Base-by-base conservation (phyloP, 2,329 filamentous ascomycete species). In the Aspergillus pseudoglaucus region DNA sequence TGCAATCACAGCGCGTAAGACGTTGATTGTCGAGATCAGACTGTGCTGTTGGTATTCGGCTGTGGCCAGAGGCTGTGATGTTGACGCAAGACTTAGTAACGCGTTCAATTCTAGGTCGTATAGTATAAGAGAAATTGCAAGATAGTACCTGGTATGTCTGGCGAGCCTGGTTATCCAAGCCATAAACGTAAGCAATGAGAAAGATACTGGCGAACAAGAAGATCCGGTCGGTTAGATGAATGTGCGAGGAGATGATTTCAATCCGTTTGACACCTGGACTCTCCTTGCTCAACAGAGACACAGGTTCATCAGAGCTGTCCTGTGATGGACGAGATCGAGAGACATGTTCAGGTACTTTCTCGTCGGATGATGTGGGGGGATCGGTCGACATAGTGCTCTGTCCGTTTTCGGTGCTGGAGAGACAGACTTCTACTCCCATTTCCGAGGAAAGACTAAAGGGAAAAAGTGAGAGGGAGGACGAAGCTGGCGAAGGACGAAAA, bases 131-230 rank as follows among this genome's bases (percentile, higher is more conserved):
- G 8, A 30, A 18, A 3, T 4, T 27, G 14, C 12, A 18, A 52
- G 40, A n/a, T 14, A 4, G 20, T 20, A 63, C 61, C 56, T 75
- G 76, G 56, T 80, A 82, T 6, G 74, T 71, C 10, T 52, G 52
- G 12, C 81, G 74, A 39, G 83, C 69, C 1, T 71, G 77, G 20
- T 77, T 77, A 53, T 84, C 81, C 18, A 84, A 70, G 2, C 79
- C 78, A 60, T 85, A 86, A 30, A 75, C 79, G 61, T 84, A 86
- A 9, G 81, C 77, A 46, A 85, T 68, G 27, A 85, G 61, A 60
- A 85, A 85, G 53, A 85, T 71, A 20, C 80, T 73, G 8, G 77
- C 58, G 64, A 85, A 84, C 60, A 86, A 74, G 51, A 74, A 70
- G 50, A 79, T 53, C 25, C 79, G 78, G 59, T 84, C 79, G 12